Percentiles rank a stretch among this genome's conserved stretches.
Evolutionary conservation across 495 filamentous ascomycete species (phyloP).

Genomic region (Penicillium bovifimosum): DNA sequence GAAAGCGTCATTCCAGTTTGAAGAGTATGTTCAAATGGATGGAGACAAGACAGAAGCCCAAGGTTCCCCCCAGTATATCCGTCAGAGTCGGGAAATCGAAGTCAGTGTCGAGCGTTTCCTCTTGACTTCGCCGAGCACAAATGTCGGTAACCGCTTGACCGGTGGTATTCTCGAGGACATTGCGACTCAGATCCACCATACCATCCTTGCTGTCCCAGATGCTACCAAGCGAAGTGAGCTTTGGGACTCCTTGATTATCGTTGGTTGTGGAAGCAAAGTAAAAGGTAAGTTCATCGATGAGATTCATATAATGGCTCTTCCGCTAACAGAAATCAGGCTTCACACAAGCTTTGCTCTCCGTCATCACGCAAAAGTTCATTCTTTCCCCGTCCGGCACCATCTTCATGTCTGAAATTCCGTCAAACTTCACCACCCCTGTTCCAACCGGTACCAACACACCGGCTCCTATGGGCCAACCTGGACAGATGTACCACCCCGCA

Average conservation of each 20-base stretch:
- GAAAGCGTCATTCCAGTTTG: conserved; percentile 73
- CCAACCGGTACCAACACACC: conserved; percentile 93
- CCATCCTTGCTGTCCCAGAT: conserved; percentile 72
- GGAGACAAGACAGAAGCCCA: conserved; percentile 22
- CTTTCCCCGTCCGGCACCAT: conserved; percentile 92
- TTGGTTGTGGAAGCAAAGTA: conserved; percentile 81
- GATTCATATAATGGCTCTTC: background rate
- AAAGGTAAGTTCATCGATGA: conserved; percentile 48
- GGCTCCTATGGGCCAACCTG: conserved; percentile 52
- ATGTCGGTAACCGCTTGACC: conserved; percentile 35
- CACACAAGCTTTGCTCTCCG: conserved; percentile 77
- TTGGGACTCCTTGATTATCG: conserved; percentile 84
- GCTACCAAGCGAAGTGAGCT: conserved; percentile 72
- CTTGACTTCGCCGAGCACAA: conserved; percentile 49
- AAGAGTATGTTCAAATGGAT: conserved; percentile 64
- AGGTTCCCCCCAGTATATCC: conserved; percentile 32
- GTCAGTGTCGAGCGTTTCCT: conserved; percentile 85
- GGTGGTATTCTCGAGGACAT: conserved; percentile 71
- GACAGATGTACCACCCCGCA: conserved; percentile 38
- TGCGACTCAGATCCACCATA: conserved; percentile 73
- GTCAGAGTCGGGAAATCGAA: conserved; percentile 64
- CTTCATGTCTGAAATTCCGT: conserved; percentile 93
- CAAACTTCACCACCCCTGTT: conserved; percentile 79
- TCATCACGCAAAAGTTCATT: conserved; percentile 73
- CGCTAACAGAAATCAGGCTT: conserved; percentile 48